Base-by-base conservation (phyloP, 805 yeast species). In the Ogataea trehalophila region DNA sequence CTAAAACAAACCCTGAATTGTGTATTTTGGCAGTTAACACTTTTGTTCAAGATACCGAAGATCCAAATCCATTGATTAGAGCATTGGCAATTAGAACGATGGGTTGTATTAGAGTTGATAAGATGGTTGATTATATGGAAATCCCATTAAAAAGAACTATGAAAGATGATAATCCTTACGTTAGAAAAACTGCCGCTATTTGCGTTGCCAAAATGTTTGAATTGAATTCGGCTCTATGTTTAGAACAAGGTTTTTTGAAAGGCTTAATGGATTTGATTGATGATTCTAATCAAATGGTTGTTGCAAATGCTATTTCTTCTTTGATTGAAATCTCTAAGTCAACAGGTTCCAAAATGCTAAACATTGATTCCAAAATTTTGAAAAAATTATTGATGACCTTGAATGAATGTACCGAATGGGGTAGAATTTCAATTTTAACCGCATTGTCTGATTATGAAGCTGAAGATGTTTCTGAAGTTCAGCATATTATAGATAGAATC, bases 341-440 rank as follows among this genome's bases (percentile, higher is more conserved):
- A 0, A 59, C 64, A 5, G 55, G 58, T 23, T 52, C 59, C 18
- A 60, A 69, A 43, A 54, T 63, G 23, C 61, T 77, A 9, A 62
- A 59, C 6, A 63, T 78, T 15, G 69, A 72, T 51, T 58, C 62
- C 39, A 73, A 61, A 45, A 70, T 65, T 59, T 72, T 82, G 44
- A 73, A 77, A 47, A 86, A 83, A 63, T 76, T 94, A 51, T 72
- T 94, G 51, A 73, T 82, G 56, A 95, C 97, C 14, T 73, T 94
- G 54, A 92, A 92, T 66, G 99, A 94, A 69, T 92, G 98, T 69
- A 91, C 98, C 0, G 99, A 94, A 70, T 94, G 99, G 99, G 99
- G 99, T 11, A 79, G 99, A 60, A 86, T 94, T 54, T 80, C 97
- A 1, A 87, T 94, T 39, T 73, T 94, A 49, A 80, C 87, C 1